Base-by-base conservation (phyloP, 495 filamentous ascomycete species). In the Coniosporium apollinis region DNA sequence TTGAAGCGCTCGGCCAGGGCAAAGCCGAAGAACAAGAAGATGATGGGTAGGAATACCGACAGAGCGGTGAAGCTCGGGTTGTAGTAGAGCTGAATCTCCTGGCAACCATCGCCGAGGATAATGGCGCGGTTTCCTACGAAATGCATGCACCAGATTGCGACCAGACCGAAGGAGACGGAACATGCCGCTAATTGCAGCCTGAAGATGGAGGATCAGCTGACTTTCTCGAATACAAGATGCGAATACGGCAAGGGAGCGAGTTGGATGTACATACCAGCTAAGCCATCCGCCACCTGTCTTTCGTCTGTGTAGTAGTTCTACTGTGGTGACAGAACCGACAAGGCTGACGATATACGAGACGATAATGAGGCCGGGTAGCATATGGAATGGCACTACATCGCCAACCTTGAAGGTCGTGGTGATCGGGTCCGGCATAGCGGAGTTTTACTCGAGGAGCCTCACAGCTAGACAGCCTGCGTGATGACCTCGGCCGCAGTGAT, bases 101-200 rank as follows among this genome's bases (percentile, higher is more conserved):
- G 36, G 35, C 69, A 56, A 26, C 76, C 77, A 34, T 73, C 34
- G 19, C 62, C 72, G 15, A 94, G 66, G 11, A 71, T 56, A 22
- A 84, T 79, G 3, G 85, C 82, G 14, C 78, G 67, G 43, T 91
- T 89, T 19, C 81, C 82, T 41, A 92, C 76, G 46, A 74, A 92
- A 49, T 91, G 85, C 76, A 81, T 81, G 41, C 67, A 74, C 75
- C 74, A 81, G 38, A 87, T 84, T n/a, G 78, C 71, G 21, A 89
- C 69, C 0, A 78, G 79, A 1, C 82, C 84, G 76, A 92, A 83
- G 5, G 74, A 66, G 5, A 83, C 59, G 2, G 83, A 72, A 13
- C 80, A 75, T 19, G 67, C 72, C 2, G 74, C 48, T 1, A 91
- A 65, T 4, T 87, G 68, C 43, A 78, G 68, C 67, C 80, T 86